These are phyloP conservation scores for Pulveroboletus frians DNA, from an alignment of 768 basidiomycete genomes.

Conservation along the genomic window DNA sequence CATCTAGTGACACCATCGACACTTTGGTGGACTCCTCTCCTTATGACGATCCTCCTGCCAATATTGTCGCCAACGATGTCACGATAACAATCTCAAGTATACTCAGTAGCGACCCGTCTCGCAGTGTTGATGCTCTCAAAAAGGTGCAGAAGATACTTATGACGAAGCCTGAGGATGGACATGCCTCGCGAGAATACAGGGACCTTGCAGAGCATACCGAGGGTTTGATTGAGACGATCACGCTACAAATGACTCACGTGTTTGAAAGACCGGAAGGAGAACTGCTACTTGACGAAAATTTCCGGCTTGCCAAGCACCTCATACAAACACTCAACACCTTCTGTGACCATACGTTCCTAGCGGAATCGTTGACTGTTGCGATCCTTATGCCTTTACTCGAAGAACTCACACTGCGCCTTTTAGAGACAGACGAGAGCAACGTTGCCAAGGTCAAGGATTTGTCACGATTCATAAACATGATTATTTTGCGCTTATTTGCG, in stretches of 20 bases:
- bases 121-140: slow-evolving; percentile 92
- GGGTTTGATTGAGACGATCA: slow-evolving; percentile 85
- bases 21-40: slow-evolving; percentile 31
- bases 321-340: slow-evolving; percentile 95
- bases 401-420: slow-evolving; percentile 83
- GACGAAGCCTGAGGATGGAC: slow-evolving; percentile 67
- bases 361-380: slow-evolving; percentile 80
- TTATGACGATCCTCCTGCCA: slow-evolving; percentile 16
- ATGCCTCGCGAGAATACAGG: slow-evolving; percentile 62
- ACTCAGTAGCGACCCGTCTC: slow-evolving; percentile 76
- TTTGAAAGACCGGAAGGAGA: slow-evolving; percentile 81
- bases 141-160: slow-evolving; percentile 84
- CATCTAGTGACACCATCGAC: slow-evolving; percentile 28
- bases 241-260: slow-evolving; percentile 85
- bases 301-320: slow-evolving; percentile 93
- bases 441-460: slow-evolving; percentile 86
- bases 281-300: slow-evolving; percentile 69
- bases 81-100: slow-evolving; percentile 84
- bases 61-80: slow-evolving; percentile 52
- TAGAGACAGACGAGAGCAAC: slow-evolving; percentile 88
- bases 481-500: slow-evolving; percentile 88
- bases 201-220: slow-evolving; percentile 77
- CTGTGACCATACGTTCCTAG: slow-evolving; percentile 84
- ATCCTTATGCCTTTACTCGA: slow-evolving; percentile 84
- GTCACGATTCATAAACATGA: slow-evolving; percentile 97